phyloP scores from a whole-genome alignment of 2,329 filamentous ascomycete genomes.

The Colletotrichum sidae region DNA sequence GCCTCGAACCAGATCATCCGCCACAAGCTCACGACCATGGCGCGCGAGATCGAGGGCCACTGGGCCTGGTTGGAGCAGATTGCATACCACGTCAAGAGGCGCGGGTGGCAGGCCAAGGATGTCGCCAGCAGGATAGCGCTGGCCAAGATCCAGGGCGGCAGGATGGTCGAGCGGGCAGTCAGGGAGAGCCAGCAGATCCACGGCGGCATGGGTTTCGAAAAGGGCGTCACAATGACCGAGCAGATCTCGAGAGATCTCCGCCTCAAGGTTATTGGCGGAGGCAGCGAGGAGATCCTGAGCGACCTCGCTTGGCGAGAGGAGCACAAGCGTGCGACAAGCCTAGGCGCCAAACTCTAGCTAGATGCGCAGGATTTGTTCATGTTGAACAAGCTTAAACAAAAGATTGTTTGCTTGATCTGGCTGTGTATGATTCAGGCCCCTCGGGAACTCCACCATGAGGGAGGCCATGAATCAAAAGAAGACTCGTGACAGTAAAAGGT shows the following conservation, averaged over 20 bases:
- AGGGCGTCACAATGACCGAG: slow-evolving; percentile 60
- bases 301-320: slow-evolving; percentile 65
- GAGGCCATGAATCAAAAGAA: background rate
- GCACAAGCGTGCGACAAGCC: slow-evolving; percentile 12
- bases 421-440: too few species aligned
- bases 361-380: background rate
- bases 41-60: slow-evolving; percentile 69
- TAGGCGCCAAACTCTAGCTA: slow-evolving; percentile 27
- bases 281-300: slow-evolving; percentile 66
- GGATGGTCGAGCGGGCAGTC: slow-evolving; percentile 60
- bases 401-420: background rate
- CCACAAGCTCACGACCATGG: slow-evolving; percentile 69
- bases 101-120: slow-evolving; percentile 42
- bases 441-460: background rate
- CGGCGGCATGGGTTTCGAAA: slow-evolving; percentile 64
- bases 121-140: slow-evolving; percentile 47
- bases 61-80: slow-evolving; percentile 73
- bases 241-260: slow-evolving; percentile 65
- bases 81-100: slow-evolving; percentile 61
- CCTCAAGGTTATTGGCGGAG: slow-evolving; percentile 64
- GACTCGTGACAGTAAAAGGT: too few species aligned
- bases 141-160: slow-evolving; percentile 61
- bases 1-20: slow-evolving; percentile 70
- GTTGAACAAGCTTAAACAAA: slow-evolving; percentile 11
- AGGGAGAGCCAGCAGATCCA: slow-evolving; percentile 66